phyloP scores from a whole-genome alignment of 129 eudicot species.

The Pulicaria dysenterica region DNA sequence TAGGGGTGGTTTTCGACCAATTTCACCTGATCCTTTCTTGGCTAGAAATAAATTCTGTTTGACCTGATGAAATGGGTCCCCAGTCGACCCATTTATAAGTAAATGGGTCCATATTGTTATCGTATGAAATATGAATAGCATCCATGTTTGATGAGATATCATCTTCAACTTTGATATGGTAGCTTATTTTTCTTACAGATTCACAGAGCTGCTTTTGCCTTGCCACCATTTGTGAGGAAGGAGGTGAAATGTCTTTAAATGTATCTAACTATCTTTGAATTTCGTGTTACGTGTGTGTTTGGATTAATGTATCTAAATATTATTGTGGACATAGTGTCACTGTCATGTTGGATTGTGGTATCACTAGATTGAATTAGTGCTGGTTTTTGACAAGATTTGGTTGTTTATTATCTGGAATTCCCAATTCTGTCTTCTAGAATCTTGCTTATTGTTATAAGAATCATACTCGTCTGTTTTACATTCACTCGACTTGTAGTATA shows the following conservation, averaged over 20 bases:
- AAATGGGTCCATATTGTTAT: too few relatives aligned
- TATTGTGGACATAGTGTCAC: not conserved
- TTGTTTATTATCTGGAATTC: not conserved
- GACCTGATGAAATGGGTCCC: too few relatives aligned
- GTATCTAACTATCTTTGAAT: not conserved
- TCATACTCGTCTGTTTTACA: not conserved
- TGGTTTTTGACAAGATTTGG: slow-evolving; percentile 16
- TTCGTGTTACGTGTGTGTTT: slow-evolving; percentile 4
- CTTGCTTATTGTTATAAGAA: slow-evolving; percentile 6
- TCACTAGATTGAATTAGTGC: slow-evolving; percentile 14
- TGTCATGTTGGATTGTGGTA: slow-evolving; percentile 13
- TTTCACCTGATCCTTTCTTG: too few relatives aligned
- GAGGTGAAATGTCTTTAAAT: slow-evolving; percentile 62
- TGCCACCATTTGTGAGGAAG: slow-evolving; percentile 80
- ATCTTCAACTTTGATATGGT: not conserved
- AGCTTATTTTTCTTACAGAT: slow-evolving; percentile 45
- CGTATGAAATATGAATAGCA: not conserved
- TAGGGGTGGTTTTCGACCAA: too few relatives aligned
- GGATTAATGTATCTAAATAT: slow-evolving; percentile 2
- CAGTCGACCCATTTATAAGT: too few relatives aligned
- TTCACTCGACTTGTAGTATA: not conserved
- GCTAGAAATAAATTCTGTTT: too few relatives aligned
- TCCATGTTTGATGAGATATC: not conserved
- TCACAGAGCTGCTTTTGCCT: slow-evolving; percentile 82
- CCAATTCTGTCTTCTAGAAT: not conserved